These are phyloP conservation scores for Penicillium janthinellum DNA, from an alignment of 2,329 filamentous ascomycete genomes.

Conservation along the genomic window DNA sequence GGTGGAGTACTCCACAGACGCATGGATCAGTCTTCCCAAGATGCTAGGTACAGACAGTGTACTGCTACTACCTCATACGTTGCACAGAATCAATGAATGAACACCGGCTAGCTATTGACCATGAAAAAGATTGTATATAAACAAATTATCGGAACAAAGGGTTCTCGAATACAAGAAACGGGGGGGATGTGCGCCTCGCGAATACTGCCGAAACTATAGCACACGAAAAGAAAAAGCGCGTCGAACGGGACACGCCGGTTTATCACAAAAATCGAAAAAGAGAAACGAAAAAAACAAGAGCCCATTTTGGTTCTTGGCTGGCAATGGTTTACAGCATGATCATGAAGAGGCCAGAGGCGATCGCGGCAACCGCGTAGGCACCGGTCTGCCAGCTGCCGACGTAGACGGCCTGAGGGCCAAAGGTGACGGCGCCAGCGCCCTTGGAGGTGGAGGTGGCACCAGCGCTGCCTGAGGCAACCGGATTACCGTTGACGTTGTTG, in stretches of 20 bases:
- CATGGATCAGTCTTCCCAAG: background rate
- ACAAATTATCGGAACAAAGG: conserved; percentile 11
- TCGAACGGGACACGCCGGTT: background rate
- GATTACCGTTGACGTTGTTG: conserved; percentile 42
- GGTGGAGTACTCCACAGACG: background rate
- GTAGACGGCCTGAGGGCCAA: conserved; percentile 39
- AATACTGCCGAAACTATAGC: conserved; percentile 3
- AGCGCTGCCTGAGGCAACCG: conserved; percentile 30
- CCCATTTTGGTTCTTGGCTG: background rate
- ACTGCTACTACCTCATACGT: too few relatives aligned
- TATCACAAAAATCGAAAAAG: conserved; percentile 1
- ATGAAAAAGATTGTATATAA: conserved; percentile 18
- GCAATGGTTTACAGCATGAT: conserved; percentile 46
- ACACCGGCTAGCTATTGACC: background rate
- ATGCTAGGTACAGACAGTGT: background rate
- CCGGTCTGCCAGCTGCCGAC: conserved; percentile 46
- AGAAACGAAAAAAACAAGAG: conserved; percentile 8
- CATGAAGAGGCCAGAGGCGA: conserved; percentile 50
- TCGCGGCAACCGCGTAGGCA: conserved; percentile 47
- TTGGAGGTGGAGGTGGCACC: conserved; percentile 27
- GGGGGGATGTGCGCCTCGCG: background rate
- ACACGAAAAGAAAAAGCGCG: background rate
- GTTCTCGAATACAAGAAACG: conserved; percentile 1
- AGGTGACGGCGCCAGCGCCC: conserved; percentile 35
- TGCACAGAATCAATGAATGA: background rate